Evolutionary conservation across 2,329 filamentous ascomycete genomes (phyloP), one percentile per base, ranked within the genome.

Genomic region (Penicillium sp.): DNA sequence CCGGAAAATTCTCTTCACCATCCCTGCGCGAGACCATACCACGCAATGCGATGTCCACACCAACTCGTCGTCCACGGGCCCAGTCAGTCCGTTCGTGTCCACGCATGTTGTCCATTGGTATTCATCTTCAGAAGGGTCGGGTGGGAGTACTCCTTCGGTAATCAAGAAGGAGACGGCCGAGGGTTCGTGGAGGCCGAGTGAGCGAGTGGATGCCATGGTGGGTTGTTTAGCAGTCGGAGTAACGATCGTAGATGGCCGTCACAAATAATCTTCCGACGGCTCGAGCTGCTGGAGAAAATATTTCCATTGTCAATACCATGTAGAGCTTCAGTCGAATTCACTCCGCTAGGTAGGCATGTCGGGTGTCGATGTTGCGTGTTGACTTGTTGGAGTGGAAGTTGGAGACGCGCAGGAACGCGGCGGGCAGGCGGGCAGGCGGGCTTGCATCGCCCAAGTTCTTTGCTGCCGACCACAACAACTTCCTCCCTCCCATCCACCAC

Each of bases 151-250:
- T 51, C 85, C 83, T 73, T 97, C 92, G 61, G 87, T 81, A 61
- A 96, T 83, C 58, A 96, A 86, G 77, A 94, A 91, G 56, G 84
- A 85, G 58, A 97, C 80, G 59, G 88, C 91, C 55, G 89, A 84
- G 54, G 95, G 92, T 76, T 89, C 86, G 78, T 97, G 93, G 68
- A 96, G 81, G 72, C 94, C 94, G 66, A 97, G 83, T 59, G 93
- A 97, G 73, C 85, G 89, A 75, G 97, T 85, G 69, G 89, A 86
- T 63, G 93, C 93, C 95, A 99, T 99, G 66, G 63, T 73, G 60
- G 58, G 56, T 30, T 58, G 61, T 54, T 56, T 60, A 57, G 52
- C 26, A 59, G 60, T 47, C 51, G 52, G 48, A 49, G 50, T 56
- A 58, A 56, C 48, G 41, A 52, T 56, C 48, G 54, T 56, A 55